A percentile compares a stretch with the other conserved stretches of the same genome.
These are phyloP conservation scores for Pueraria montana DNA, from an alignment of 306 rosid genomes.

Conservation along the genomic window DNA sequence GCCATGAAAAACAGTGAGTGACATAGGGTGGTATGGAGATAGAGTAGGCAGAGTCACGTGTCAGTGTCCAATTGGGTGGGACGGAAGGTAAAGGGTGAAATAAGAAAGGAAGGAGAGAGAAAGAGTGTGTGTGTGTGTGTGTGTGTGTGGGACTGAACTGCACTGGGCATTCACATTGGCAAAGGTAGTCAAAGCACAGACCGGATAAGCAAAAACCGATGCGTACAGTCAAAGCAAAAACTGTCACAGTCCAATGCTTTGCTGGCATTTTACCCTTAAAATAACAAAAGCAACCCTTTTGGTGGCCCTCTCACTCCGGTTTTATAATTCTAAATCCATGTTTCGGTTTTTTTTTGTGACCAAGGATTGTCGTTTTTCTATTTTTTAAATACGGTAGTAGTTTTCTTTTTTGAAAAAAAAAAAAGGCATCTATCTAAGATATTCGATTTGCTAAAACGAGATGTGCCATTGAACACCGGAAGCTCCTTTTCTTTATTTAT, in stretches of 20 bases:
- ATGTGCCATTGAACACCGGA: slow-evolving; percentile 42
- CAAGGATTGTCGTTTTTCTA: slow-evolving; percentile 32
- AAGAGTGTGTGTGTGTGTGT: slow-evolving; percentile 11
- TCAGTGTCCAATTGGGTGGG: slow-evolving; percentile 43
- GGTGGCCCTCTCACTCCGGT: background rate
- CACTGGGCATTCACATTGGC: slow-evolving; percentile 43
- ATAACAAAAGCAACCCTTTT: slow-evolving; percentile 29
- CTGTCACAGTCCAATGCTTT: slow-evolving; percentile 71
- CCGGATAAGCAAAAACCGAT: slow-evolving; percentile 65
- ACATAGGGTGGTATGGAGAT: slow-evolving; percentile 46
- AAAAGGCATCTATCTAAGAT: slow-evolving; percentile 44
- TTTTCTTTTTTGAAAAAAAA: background rate
- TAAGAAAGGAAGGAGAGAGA: background rate
- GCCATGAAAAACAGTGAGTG: slow-evolving; percentile 52
- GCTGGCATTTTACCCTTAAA: slow-evolving; percentile 63
- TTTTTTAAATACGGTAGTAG: background rate
- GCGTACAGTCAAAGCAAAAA: slow-evolving; percentile 80
- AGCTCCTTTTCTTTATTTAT: slow-evolving; percentile 22
- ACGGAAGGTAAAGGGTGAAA: slow-evolving; percentile 18
- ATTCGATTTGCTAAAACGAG: slow-evolving; percentile 63
- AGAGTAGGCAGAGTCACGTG: slow-evolving; percentile 59
- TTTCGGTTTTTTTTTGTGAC: slow-evolving; percentile 34
- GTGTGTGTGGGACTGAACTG: slow-evolving; percentile 35
- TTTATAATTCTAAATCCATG: slow-evolving; percentile 8
- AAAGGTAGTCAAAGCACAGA: slow-evolving; percentile 72